Conservation (phyloP, 2,329 filamentous ascomycete species). For the Didymellaceae sp. region DNA sequence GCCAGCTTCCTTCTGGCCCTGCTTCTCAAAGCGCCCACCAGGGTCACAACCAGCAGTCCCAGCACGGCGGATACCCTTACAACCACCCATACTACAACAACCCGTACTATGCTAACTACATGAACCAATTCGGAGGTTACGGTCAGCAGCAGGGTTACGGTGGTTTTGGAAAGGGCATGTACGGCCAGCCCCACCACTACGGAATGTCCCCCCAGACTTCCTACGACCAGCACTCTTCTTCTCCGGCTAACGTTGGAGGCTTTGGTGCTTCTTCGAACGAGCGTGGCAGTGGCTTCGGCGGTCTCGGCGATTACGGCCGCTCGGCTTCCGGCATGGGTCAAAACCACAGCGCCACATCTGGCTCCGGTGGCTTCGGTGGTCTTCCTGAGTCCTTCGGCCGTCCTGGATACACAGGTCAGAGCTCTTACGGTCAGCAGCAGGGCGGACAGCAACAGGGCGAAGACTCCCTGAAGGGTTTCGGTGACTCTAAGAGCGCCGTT, state of each 20-base stretch:
- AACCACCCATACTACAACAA: conserved; percentile 68
- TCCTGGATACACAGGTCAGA: conserved; percentile 61
- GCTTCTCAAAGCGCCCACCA: conserved; percentile 57
- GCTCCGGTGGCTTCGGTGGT: conserved; percentile 57
- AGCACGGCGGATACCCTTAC: conserved; percentile 52
- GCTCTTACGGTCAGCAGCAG: conserved; percentile 57
- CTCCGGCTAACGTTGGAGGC: conserved; percentile 65
- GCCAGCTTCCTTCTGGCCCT: conserved; percentile 58
- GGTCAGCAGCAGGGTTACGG: conserved; percentile 57
- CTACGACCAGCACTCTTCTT: conserved; percentile 68
- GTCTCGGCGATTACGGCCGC: conserved; percentile 66
- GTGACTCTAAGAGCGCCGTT: conserved; percentile 61
- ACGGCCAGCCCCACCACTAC: conserved; percentile 68
- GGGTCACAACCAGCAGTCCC: conserved; percentile 51
- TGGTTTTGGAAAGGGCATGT: conserved; percentile 65
- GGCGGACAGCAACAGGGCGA: conserved; percentile 59
- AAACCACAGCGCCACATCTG: conserved; percentile 57
- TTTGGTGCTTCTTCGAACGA: conserved; percentile 57
- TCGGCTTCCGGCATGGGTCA: conserved; percentile 65
- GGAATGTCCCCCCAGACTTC: conserved; percentile 61
- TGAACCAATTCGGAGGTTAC: conserved; percentile 66
- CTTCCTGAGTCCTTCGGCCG: conserved; percentile 68
- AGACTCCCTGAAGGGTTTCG: conserved; percentile 64
- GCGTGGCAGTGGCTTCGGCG: conserved; percentile 55
- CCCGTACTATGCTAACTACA: conserved; percentile 68